Base-by-base conservation (phyloP, 2,329 filamentous ascomycete species). In the Epichloe coenophiala region DNA sequence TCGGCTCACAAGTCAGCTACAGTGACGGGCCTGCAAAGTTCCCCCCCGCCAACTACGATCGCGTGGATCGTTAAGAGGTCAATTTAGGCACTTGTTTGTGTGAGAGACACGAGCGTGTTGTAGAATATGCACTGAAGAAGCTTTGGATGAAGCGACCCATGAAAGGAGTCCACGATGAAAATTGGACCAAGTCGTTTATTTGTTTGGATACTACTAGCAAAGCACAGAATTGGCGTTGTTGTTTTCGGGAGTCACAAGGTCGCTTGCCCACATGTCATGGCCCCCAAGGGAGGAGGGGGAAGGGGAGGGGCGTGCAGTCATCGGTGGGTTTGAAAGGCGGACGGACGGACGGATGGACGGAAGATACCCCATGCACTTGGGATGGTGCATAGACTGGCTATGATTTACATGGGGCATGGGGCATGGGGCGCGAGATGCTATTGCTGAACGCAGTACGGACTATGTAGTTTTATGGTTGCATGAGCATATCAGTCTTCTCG, bases 1-100 rank as follows among this genome's bases (percentile, higher is more conserved):
- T 71, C n/a, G 68, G 62, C 54, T 46, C 67, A 4, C 63, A 69
- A 21, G 68, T 71, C 19, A 68, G 68, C 31, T 75, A 72, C 54
- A 69, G 72, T 44, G 70, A 74, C 48, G 64, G 68, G 48, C 74
- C 76, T 0, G 74, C 67, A 19, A 71, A 75, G 49, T 83, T 83
- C 60, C 79, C 67, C 2, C 80, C 66, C 19, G 80, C 62, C 37
- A 73, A 80, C 60, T 83, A 83, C 60, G 75, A 80, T 58, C 69
- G 75, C 53, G 71, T 68, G 51, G 60, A 68, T 53, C 67, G 64
- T 60, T 65, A 1, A 58, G 37, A 13, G 21, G 31, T 35, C 15
- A 23, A 13, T 7, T 23, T n/a, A 27, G n/a, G 12, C 5, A 21
- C 9, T 4, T 4, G 8, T 7, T 6, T 19, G 8, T 57, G 60